These are phyloP conservation scores for Escallonia rubra DNA, from an alignment of 129 eudicot genomes.

Conservation along the genomic window DNA sequence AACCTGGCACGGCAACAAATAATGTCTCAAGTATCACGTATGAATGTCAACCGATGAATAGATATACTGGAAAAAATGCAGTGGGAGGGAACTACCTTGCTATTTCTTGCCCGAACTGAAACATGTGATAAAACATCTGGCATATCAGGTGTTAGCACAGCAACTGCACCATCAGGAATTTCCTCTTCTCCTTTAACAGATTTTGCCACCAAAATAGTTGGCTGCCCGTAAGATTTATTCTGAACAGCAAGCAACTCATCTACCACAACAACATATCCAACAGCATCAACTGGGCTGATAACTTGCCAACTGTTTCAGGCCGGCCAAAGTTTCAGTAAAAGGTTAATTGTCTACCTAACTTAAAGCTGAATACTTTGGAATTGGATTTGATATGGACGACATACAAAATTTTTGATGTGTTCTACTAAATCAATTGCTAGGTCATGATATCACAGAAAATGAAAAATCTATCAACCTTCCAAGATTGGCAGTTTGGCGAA, in stretches of 20 bases:
- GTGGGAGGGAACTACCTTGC: slow-evolving; percentile 51
- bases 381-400: no score
- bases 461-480: slow-evolving; percentile 65
- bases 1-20: slow-evolving; percentile 47
- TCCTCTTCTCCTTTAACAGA: slow-evolving; percentile 98
- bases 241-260: slow-evolving; percentile 89
- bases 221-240: slow-evolving; percentile 58
- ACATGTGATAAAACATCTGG: slow-evolving; percentile 99
- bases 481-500: slow-evolving; percentile 75
- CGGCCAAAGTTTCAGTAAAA: slow-evolving; percentile 8
- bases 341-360: background rate
- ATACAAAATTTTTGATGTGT: background rate
- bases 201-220: slow-evolving; percentile 90
- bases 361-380: no score
- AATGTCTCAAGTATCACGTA: slow-evolving; percentile 1
- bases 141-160: slow-evolving; percentile 96
- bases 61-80: background rate
- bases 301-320: slow-evolving; percentile 84
- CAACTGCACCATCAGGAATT: slow-evolving; percentile 96
- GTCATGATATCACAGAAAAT: background rate
- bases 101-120: slow-evolving; percentile 97
- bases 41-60: background rate
- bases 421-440: background rate
- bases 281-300: slow-evolving; percentile 94
- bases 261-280: slow-evolving; percentile 84